Evolutionary conservation across 1,284 basidiomycete genomes (phyloP).

Genomic region (Cutaneotrichosporon sp.): DNA sequence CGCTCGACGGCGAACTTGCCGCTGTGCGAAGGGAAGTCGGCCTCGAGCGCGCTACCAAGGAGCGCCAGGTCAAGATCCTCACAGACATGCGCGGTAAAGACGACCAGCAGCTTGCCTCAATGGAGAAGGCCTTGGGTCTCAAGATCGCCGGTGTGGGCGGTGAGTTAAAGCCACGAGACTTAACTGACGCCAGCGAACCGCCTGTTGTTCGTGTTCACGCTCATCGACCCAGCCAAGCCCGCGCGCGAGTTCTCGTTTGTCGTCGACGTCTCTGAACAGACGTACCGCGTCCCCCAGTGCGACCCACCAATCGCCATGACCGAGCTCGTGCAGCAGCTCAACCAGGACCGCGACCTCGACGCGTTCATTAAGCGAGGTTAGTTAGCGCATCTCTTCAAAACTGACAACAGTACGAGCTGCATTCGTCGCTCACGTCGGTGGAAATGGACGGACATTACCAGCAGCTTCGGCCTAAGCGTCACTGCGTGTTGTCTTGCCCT

Average conservation of each 20-base stretch:
- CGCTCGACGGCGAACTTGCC: conserved; percentile 34
- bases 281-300: conserved; percentile 54
- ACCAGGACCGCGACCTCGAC: conserved; percentile 40
- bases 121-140: conserved; percentile 60
- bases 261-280: conserved; percentile 59
- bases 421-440: background rate
- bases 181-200: conserved; percentile 52
- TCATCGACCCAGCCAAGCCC: conserved; percentile 58
- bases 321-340: conserved; percentile 39
- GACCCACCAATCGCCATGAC: conserved; percentile 35
- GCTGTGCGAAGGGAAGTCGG: conserved; percentile 28
- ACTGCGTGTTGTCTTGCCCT: background rate
- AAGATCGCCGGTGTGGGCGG: conserved; percentile 67
- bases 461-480: background rate
- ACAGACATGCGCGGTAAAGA: conserved; percentile 57
- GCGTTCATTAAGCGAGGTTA: conserved; percentile 44
- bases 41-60: conserved; percentile 55
- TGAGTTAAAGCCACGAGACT: conserved; percentile 24
- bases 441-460: background rate
- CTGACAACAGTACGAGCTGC: conserved; percentile 6
- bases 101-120: conserved; percentile 56
- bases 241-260: conserved; percentile 67
- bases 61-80: conserved; percentile 61
- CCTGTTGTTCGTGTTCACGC: conserved; percentile 65
- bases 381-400: conserved; percentile 1